Percentiles rank a stretch among this genome's conserved stretches.
Evolutionary conservation across 441 rosid genomes (phyloP).

Genomic region (Adansonia gregorii): DNA sequence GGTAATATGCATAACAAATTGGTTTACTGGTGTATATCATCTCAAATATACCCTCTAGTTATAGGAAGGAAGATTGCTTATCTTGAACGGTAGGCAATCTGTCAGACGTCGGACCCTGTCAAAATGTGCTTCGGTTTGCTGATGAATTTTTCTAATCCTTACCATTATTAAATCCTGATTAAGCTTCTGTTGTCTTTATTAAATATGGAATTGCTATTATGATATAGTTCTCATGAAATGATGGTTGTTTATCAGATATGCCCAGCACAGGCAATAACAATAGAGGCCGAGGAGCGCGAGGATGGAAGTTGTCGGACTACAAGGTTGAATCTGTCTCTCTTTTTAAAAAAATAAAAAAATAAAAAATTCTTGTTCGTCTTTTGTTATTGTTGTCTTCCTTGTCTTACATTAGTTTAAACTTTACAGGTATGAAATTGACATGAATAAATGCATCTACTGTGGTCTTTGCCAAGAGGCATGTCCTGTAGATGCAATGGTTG

Average conservation of each 20-base stretch:
- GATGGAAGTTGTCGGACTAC: constrained; percentile 99
- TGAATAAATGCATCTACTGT: constrained; percentile 98
- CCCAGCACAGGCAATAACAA: constrained; percentile 97
- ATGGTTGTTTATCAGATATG: constrained; percentile 60
- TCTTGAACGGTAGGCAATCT: background rate
- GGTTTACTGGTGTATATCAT: background rate
- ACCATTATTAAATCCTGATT: background rate
- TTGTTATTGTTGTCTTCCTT: background rate
- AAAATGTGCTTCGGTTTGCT: background rate
- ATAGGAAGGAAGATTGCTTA: constrained; percentile 5
- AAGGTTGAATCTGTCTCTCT: constrained; percentile 47
- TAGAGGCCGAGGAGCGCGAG: constrained; percentile 96
- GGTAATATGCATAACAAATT: background rate
- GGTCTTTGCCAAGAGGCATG: constrained; percentile 99
- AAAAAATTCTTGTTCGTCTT: background rate
- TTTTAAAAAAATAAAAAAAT: no score
- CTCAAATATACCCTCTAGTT: background rate
- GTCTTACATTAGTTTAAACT: constrained; percentile 14
- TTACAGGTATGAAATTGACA: constrained; percentile 91
- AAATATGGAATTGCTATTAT: constrained; percentile 13
- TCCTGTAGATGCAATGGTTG: constrained; percentile 98
- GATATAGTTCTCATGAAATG: constrained; percentile 26
- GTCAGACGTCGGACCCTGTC: background rate
- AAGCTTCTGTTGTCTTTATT: background rate
- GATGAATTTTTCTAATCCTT: background rate